phyloP scores from a whole-genome alignment of 2,329 filamentous ascomycete species.

The Diaporthe nobilis region DNA sequence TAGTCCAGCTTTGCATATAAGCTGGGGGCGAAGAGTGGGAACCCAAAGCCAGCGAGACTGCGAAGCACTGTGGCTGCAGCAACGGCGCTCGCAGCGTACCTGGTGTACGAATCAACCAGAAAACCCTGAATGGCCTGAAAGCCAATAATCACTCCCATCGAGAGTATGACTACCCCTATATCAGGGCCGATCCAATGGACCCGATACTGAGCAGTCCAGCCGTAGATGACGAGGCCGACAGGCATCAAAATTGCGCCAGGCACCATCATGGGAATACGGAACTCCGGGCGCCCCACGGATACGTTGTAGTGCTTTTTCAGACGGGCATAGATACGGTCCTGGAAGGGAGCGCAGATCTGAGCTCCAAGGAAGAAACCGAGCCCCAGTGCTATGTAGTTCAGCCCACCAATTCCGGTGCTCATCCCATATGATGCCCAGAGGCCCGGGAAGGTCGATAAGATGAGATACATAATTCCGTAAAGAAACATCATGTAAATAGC shows the following conservation, averaged over 20 bases:
- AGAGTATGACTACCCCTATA: constrained; percentile 57
- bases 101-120: constrained; percentile 62
- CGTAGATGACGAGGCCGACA: constrained; percentile 60
- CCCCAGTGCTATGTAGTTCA: constrained; percentile 56
- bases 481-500: constrained; percentile 67
- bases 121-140: constrained; percentile 63
- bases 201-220: constrained; percentile 59
- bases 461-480: constrained; percentile 65
- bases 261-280: constrained; percentile 67
- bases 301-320: constrained; percentile 57
- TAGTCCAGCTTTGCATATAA: constrained; percentile 61
- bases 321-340: constrained; percentile 60
- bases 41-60: constrained; percentile 63
- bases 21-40: constrained; percentile 64
- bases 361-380: constrained; percentile 55
- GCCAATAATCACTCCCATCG: constrained; percentile 55
- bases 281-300: constrained; percentile 55
- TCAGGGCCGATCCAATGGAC: constrained; percentile 63
- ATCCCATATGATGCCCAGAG: constrained; percentile 58
- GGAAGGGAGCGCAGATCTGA: constrained; percentile 57
- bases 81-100: constrained; percentile 61
- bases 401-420: constrained; percentile 50
- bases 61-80: constrained; percentile 60
- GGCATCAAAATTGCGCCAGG: constrained; percentile 63
- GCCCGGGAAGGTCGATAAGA: constrained; percentile 65